phyloP scores from a whole-genome alignment of 192 early-diverging fungal genomes.

The Mortierella alpina region DNA sequence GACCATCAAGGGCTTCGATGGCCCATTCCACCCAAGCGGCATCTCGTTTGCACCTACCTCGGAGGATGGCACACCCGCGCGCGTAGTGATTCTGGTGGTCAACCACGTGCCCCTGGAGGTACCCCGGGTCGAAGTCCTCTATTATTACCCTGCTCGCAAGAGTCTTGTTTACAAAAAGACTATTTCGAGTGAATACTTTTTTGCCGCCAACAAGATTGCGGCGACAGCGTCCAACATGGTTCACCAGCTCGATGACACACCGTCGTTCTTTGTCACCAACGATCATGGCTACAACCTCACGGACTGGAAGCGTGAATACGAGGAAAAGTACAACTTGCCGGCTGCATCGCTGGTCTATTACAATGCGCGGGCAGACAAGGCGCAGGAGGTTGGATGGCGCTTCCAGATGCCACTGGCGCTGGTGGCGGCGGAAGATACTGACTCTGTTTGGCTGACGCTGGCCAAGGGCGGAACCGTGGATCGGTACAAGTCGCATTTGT shows the following conservation, averaged over 20 bases:
- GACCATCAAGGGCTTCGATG: slow-evolving; percentile 45
- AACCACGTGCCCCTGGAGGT: slow-evolving; percentile 49
- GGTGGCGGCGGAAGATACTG: not conserved
- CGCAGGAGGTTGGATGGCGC: slow-evolving; percentile 47
- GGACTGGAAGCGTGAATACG: slow-evolving; percentile 53
- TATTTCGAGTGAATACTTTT: slow-evolving; percentile 36
- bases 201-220: slow-evolving; percentile 48
- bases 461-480: slow-evolving; percentile 44
- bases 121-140: slow-evolving; percentile 48
- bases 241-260: slow-evolving; percentile 42
- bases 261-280: slow-evolving; percentile 41
- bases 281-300: slow-evolving; percentile 52
- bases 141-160: slow-evolving; percentile 53
- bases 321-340: slow-evolving; percentile 51
- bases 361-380: slow-evolving; percentile 36
- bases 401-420: slow-evolving; percentile 39
- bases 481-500: slow-evolving; percentile 28
- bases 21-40: slow-evolving; percentile 51
- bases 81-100: slow-evolving; percentile 40
- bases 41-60: slow-evolving; percentile 40
- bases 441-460: slow-evolving; percentile 45
- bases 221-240: slow-evolving; percentile 15
- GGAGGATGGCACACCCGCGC: slow-evolving; percentile 49
- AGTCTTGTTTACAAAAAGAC: slow-evolving; percentile 53
- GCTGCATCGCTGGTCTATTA: slow-evolving; percentile 45